Evolutionary conservation across 306 rosid genomes (phyloP), one percentile per base, ranked within the genome.

Genomic region (Pyrus pyrifolia): DNA sequence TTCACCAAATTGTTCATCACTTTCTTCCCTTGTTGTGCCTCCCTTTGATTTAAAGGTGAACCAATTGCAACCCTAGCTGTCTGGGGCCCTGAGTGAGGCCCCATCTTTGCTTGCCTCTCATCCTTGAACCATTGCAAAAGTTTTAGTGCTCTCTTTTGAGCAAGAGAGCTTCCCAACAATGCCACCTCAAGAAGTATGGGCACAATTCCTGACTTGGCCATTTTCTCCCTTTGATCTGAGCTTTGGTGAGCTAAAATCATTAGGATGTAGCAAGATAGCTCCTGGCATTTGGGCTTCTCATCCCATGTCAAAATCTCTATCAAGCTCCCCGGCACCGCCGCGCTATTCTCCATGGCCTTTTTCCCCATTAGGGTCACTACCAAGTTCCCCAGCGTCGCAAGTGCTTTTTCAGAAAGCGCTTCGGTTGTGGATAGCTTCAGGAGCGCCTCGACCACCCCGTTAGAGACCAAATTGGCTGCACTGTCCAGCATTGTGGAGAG

Each of bases 31-130:
- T 86, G 88, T 64, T 74, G 87, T 51, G 76, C 87, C 22, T 83
- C 93, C 27, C 76, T 81, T 53, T 78, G 83, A 73, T 82, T 88
- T 6, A 82, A 62, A 1, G 98, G 93, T 35, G 93, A 91, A 18
- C 93, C 92, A 72, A 86, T 25, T 61, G 66, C 35, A 61, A 85
- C 66, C 77, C 96, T 90, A 31, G 88, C 89, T 18, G 96, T 72
- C 46, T 96, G 99, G 30, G 99, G 99, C 22, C 99, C 98, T 1
- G 99, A 96, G 84, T 96, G 98, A 9, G 98, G 96, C 18, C 92
- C 90, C 90, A 95, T 84, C 59, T 35, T 92, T 4, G 81, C 81
- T 77, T 88, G 96, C 70, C 93, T 87, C 35, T 92, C 97, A 71
- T 92, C 93, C 81, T 86, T 92, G 73, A 96, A 96, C 98, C 93